Evolutionary conservation across 2,329 filamentous ascomycete genomes (phyloP).

Genomic region (Myrmaecium sp.): DNA sequence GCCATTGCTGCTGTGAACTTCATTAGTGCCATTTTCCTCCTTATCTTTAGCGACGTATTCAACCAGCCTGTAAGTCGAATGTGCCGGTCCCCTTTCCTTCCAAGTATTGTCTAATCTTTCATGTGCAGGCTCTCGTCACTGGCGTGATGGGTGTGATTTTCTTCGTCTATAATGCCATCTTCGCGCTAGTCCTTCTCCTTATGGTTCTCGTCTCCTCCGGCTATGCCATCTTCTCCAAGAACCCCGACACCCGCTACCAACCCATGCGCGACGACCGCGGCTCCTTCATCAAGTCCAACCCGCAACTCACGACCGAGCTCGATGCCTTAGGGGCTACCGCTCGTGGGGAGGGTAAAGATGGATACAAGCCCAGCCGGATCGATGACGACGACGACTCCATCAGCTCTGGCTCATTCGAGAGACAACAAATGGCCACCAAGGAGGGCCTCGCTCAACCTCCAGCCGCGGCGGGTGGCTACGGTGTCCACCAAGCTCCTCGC

Average conservation of each 20-base stretch:
- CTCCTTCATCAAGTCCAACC: conserved; percentile 94
- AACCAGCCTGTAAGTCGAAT: conserved; percentile 47
- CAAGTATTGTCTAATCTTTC: conserved; percentile 7
- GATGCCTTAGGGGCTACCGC: conserved; percentile 81
- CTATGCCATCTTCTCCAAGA: conserved; percentile 77
- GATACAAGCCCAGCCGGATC: conserved; percentile 41
- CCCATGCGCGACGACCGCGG: conserved; percentile 92
- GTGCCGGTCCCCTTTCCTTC: not conserved
- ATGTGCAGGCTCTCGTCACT: conserved; percentile 53
- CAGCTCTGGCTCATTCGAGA: conserved; percentile 37
- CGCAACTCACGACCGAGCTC: conserved; percentile 72
- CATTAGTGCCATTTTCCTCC: conserved; percentile 71
- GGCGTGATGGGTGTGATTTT: conserved; percentile 81
- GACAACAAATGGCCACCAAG: conserved; percentile 14
- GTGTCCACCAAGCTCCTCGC: conserved; percentile 26
- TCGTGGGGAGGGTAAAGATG: conserved; percentile 49
- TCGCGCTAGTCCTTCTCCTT: conserved; percentile 65
- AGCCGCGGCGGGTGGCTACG: conserved; percentile 22
- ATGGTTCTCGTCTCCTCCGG: conserved; percentile 62
- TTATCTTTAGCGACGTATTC: conserved; percentile 80
- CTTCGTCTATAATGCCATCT: conserved; percentile 73
- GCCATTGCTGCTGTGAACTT: conserved; percentile 82
- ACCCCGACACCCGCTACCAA: conserved; percentile 87
- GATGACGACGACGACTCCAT: conserved; percentile 58
- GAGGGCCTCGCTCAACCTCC: conserved; percentile 22